phyloP scores from a whole-genome alignment of 2,329 filamentous ascomycete species.

The Aspergillus cejpii region DNA sequence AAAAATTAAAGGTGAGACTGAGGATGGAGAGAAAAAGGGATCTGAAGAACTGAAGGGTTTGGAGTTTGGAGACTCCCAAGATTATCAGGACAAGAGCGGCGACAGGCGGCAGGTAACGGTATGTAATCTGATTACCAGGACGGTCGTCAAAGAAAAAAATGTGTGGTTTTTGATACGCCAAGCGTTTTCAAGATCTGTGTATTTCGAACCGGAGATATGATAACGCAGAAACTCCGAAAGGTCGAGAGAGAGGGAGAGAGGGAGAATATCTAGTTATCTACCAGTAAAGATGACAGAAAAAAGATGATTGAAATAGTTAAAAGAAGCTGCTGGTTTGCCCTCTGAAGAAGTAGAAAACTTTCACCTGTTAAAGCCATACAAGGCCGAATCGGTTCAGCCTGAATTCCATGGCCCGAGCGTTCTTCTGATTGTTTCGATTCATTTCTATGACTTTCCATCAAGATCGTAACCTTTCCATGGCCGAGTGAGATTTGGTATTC shows the following conservation, averaged over 20 bases:
- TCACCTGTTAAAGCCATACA: neutral
- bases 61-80: slow-evolving; percentile 4
- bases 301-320: no score
- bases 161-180: slow-evolving; percentile 6
- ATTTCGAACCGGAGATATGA: slow-evolving; percentile 18
- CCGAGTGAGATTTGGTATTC: slow-evolving; percentile 13
- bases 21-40: slow-evolving; percentile 12
- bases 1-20: slow-evolving; percentile 10
- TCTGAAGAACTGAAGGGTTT: slow-evolving; percentile 11
- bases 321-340: slow-evolving; percentile 2
- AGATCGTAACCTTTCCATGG: slow-evolving; percentile 24
- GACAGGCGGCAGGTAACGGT: slow-evolving; percentile 3
- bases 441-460: slow-evolving; percentile 30
- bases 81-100: slow-evolving; percentile 5
- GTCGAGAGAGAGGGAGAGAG: neutral
- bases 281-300: neutral
- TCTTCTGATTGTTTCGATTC: slow-evolving; percentile 19
- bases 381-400: neutral
- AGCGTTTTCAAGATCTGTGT: slow-evolving; percentile 9
- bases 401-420: slow-evolving; percentile 26
- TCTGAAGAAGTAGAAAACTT: slow-evolving; percentile 7
- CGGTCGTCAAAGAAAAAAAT: slow-evolving; percentile 8
- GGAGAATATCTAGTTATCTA: neutral
- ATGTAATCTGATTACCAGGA: slow-evolving; percentile 6
- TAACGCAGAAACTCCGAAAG: slow-evolving; percentile 9